Evolutionary conservation across 768 basidiomycete species (phyloP).

Genomic region (Boletus patriciae): DNA sequence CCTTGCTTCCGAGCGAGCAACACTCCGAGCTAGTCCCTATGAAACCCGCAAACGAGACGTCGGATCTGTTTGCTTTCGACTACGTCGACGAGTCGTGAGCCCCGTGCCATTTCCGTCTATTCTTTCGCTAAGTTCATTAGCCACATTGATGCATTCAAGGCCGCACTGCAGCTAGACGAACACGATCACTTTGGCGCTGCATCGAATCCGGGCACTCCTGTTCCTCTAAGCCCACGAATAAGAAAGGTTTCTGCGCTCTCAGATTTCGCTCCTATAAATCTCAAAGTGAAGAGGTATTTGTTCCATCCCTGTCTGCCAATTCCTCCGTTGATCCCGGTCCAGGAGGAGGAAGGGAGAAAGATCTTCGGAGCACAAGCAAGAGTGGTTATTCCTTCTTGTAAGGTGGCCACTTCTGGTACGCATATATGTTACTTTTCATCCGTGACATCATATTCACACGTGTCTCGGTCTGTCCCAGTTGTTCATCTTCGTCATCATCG

Average conservation of each 20-base stretch:
- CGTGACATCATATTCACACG: constrained; percentile 5
- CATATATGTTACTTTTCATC: not conserved
- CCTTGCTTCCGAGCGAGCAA: not conserved
- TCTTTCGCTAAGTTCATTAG: constrained; percentile 32
- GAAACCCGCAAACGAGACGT: constrained; percentile 7
- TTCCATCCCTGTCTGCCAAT: not conserved
- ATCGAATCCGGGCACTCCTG: constrained; percentile 28
- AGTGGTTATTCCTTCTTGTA: constrained; percentile 73
- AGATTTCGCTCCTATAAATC: constrained; percentile 89
- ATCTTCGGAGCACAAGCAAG: constrained; percentile 51
- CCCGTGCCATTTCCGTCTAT: not conserved
- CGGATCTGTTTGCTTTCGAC: constrained; percentile 44
- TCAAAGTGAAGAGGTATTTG: constrained; percentile 70
- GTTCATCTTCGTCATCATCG: constrained; percentile 83
- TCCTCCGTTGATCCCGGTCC: constrained; percentile 7
- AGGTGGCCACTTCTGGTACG: constrained; percentile 86
- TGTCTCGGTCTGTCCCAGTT: constrained; percentile 43
- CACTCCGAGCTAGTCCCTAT: constrained; percentile 2
- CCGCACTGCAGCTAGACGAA: constrained; percentile 69
- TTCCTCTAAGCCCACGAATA: constrained; percentile 47
- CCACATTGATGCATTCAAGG: constrained; percentile 74
- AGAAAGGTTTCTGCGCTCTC: constrained; percentile 81
- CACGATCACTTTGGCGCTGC: constrained; percentile 20
- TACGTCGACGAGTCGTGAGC: constrained; percentile 75
- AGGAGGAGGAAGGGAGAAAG: constrained; percentile 40